Evolutionary conservation across 768 basidiomycete genomes (phyloP), one percentile per base, ranked within the genome.

Genomic region (Lactarius akahatsu): DNA sequence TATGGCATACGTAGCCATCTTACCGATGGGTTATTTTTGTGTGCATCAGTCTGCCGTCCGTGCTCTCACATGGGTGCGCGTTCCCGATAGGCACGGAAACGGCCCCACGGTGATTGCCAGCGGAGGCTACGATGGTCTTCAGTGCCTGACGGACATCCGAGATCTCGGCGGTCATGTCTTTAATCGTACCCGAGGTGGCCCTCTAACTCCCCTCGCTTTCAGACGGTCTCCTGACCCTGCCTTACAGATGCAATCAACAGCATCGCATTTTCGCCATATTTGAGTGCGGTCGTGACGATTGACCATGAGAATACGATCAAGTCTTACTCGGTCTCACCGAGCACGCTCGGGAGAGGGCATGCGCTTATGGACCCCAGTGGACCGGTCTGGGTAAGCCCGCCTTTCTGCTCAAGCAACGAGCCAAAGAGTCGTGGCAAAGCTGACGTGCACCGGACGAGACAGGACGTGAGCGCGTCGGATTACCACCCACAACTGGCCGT

Each of bases 401-500:
- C 43, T 30, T 23, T n/a, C 62, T 50, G 9, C n/a, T 56, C 57
- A n/a, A 10, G 26, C 10, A 2, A 26, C 4, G 18, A 28, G n/a
- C 26, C 54, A 32, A 20, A 30, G 16, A 20, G 18, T 11, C 30
- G 32, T 47, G 52, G 7, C 23, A 28, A 36, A 1, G 10, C 23
- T 62, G 38, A 66, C 34, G 20, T 55, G 52, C 16, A 6, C n/a
- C 1, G 52, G 41, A 20, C 7, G 38, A 10, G 32, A 2, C 71
- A 96, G 95, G 85, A 82, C 63, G 75, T 95, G 32, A 79, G 82
- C 63, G 80, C 86, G 1, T 96, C 95, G 0, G 91, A 96, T 56
- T 90, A 88, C 72, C 96, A 98, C 71, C 88, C 94, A 6, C 92
- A 94, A 74, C 77, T 96, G 4, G 91, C 90, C 0, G 83, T 89